A percentile compares a stretch with the other conserved stretches of the same genome.
Evolutionary conservation across 129 eudicot species (phyloP).

Genomic region (Flaveria bidentis): DNA sequence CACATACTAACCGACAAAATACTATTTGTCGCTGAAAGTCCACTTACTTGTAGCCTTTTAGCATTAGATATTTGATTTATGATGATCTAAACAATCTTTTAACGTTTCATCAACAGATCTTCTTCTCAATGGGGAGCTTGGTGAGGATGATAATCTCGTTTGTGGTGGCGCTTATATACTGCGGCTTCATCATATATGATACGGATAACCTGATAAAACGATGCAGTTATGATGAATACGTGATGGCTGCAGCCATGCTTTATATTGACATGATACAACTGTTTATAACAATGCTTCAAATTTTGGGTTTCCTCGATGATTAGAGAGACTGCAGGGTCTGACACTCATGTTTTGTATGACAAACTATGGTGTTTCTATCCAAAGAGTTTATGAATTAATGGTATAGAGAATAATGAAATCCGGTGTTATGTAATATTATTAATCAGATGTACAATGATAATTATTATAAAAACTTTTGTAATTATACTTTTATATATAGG

Average conservation of each 20-base stretch:
- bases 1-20: not conserved
- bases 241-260: slow-evolving; percentile 61
- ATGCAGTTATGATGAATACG: slow-evolving; percentile 61
- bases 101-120: slow-evolving; percentile 30
- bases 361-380: too few relatives aligned
- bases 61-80: not conserved
- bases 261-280: slow-evolving; percentile 71
- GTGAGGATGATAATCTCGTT: slow-evolving; percentile 53
- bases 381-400: too few relatives aligned
- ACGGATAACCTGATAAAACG: slow-evolving; percentile 78
- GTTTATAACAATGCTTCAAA: slow-evolving; percentile 46
- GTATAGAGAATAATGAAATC: too few relatives aligned
- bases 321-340: not conserved
- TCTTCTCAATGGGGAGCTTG: slow-evolving; percentile 62
- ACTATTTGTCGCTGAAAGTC: not conserved
- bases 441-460: too few relatives aligned
- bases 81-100: not conserved
- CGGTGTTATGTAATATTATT: too few relatives aligned
- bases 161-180: slow-evolving; percentile 64
- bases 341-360: not conserved
- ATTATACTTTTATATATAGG: too few relatives aligned
- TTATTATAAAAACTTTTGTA: too few relatives aligned
- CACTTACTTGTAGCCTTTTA: not conserved
- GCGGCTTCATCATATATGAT: slow-evolving; percentile 73
- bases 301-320: slow-evolving; percentile 37